phyloP scores from a whole-genome alignment of 495 filamentous ascomycete species.

The Hyaloscypha hepaticicola region DNA sequence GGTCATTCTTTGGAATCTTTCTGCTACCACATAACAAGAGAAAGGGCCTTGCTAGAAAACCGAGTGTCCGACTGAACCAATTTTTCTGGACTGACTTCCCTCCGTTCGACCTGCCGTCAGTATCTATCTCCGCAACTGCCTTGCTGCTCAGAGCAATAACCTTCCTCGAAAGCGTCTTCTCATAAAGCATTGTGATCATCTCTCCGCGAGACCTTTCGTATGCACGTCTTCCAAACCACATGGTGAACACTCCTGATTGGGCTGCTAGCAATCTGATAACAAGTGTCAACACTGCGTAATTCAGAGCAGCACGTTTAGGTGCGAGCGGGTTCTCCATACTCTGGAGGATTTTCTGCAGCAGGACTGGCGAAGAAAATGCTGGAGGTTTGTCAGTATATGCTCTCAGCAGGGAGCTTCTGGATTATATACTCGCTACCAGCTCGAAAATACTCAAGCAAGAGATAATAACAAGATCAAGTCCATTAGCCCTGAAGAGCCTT shows the following conservation, averaged over 20 bases:
- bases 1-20: conserved; percentile 29
- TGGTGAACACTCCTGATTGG: conserved; percentile 65
- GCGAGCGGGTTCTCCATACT: conserved; percentile 57
- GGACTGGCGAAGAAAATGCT: conserved; percentile 58
- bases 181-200: conserved; percentile 85
- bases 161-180: conserved; percentile 77
- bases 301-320: conserved; percentile 55
- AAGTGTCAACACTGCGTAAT: conserved; percentile 64
- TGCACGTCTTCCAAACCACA: conserved; percentile 72
- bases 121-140: conserved; percentile 24
- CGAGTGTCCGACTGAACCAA: conserved; percentile 3
- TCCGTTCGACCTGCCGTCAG: conserved; percentile 34
- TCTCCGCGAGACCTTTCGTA: conserved; percentile 82
- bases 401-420: conserved; percentile 1
- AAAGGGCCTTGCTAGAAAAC: conserved; percentile 23
- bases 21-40: conserved; percentile 11
- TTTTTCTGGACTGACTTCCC: conserved; percentile 16
- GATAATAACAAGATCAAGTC: conserved; percentile 69
- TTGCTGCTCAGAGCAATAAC: conserved; percentile 53
- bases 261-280: conserved; percentile 56
- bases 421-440: conserved; percentile 48
- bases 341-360: conserved; percentile 69
- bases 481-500: conserved; percentile 71
- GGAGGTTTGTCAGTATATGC: conserved; percentile 32
- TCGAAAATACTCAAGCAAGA: conserved; percentile 60